Evolutionary conservation across 2,329 filamentous ascomycete species (phyloP).

Genomic region (Basipetospora chlamydospora): DNA sequence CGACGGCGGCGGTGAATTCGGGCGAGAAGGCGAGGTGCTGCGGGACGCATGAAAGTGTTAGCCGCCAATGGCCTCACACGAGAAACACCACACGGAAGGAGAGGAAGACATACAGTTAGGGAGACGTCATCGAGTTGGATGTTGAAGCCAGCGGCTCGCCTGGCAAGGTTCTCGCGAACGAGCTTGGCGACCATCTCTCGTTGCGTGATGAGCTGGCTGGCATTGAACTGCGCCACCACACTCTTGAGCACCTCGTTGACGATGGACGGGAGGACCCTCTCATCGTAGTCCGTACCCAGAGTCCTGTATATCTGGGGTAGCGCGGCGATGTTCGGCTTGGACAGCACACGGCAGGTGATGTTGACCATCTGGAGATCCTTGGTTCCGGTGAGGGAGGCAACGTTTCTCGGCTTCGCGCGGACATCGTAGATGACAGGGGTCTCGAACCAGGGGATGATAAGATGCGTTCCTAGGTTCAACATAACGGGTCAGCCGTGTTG

Average conservation of each 20-base stretch:
- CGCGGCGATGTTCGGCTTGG: slow-evolving; percentile 71
- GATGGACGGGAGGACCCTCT: slow-evolving; percentile 90
- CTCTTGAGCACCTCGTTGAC: slow-evolving; percentile 98
- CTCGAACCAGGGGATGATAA: slow-evolving; percentile 93
- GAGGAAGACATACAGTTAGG: slow-evolving; percentile 53
- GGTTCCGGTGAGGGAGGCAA: slow-evolving; percentile 91
- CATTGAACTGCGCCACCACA: slow-evolving; percentile 97
- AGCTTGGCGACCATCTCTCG: slow-evolving; percentile 89
- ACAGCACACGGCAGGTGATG: slow-evolving; percentile 98
- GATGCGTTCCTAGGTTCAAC: slow-evolving; percentile 86
- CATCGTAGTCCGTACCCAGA: slow-evolving; percentile 88
- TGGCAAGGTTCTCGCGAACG: slow-evolving; percentile 83
- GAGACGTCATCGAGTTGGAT: slow-evolving; percentile 96
- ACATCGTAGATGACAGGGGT: slow-evolving; percentile 95
- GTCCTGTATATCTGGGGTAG: slow-evolving; percentile 96
- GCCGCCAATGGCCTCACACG: neutral
- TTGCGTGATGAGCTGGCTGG: slow-evolving; percentile 95
- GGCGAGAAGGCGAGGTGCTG: slow-evolving; percentile 60
- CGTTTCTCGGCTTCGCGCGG: slow-evolving; percentile 90
- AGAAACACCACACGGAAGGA: neutral
- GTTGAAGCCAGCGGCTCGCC: slow-evolving; percentile 88
- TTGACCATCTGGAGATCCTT: slow-evolving; percentile 99
- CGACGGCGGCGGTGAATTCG: slow-evolving; percentile 59
- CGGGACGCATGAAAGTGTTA: too few relatives aligned
- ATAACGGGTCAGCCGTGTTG: too few relatives aligned